Percentiles rank a stretch among this genome's conserved stretches.
These are phyloP conservation scores for Murraya koenigii DNA, from an alignment of 345 rosid species.

Conservation along the genomic window DNA sequence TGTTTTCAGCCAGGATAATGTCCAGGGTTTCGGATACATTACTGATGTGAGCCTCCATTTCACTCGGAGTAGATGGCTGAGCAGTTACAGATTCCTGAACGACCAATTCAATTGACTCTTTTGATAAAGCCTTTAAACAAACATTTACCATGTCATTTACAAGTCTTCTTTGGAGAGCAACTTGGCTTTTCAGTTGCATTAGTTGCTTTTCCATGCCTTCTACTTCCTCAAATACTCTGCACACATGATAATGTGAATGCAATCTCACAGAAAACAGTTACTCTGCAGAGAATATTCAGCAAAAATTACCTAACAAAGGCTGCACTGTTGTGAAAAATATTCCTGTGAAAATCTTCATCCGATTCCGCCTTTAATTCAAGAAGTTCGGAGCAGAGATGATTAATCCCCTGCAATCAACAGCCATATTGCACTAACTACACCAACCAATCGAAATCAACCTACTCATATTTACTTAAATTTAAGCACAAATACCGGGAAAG, in stretches of 20 bases:
- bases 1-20: constrained; percentile 41
- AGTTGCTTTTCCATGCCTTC: constrained; percentile 39
- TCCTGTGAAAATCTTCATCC: constrained; percentile 52
- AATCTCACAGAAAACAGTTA: not conserved
- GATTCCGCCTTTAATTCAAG: constrained; percentile 56
- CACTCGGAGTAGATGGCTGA: constrained; percentile 22
- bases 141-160: constrained; percentile 41
- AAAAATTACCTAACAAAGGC: constrained; percentile 44
- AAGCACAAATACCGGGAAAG: not conserved
- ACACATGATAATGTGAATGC: not conserved
- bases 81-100: constrained; percentile 24
- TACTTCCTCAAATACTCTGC: constrained; percentile 53
- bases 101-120: constrained; percentile 27
- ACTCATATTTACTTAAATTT: not conserved
- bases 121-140: constrained; percentile 29
- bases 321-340: constrained; percentile 37
- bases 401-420: constrained; percentile 42
- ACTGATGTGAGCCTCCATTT: constrained; percentile 31
- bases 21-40: constrained; percentile 45
- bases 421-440: not conserved
- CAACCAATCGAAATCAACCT: not conserved
- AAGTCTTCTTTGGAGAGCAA: constrained; percentile 38
- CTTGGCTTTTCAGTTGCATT: constrained; percentile 42
- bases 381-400: constrained; percentile 52
- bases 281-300: not conserved